Percentiles rank a stretch among this genome's conserved stretches.
These are phyloP conservation scores for Emergomyces pasteurianus DNA, from an alignment of 2,329 filamentous ascomycete genomes.

Conservation along the genomic window DNA sequence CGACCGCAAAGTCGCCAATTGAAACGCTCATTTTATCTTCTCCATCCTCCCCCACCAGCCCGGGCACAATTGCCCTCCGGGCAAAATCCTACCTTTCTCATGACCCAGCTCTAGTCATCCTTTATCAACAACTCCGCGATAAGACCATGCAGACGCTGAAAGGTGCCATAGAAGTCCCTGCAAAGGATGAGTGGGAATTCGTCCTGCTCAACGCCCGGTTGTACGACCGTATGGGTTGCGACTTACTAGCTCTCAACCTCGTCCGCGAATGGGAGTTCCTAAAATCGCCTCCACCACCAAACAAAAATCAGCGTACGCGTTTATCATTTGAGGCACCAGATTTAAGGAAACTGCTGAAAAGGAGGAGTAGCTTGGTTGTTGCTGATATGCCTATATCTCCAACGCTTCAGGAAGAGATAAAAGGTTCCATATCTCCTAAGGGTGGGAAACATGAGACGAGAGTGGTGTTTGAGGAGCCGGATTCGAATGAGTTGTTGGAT, in stretches of 20 bases:
- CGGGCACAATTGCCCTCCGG: conserved; percentile 55
- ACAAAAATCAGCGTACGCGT: conserved; percentile 21
- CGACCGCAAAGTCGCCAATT: conserved; percentile 56
- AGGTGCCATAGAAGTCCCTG: conserved; percentile 70
- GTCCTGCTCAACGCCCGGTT: conserved; percentile 72
- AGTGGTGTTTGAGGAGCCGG: conserved; percentile 84
- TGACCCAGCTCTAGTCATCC: conserved; percentile 74
- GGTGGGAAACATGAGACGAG: conserved; percentile 48
- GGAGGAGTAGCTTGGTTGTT: conserved; percentile 67
- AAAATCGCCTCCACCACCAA: conserved; percentile 24
- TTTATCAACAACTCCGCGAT: conserved; percentile 77
- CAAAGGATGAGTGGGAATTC: conserved; percentile 75
- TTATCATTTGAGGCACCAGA: conserved; percentile 34
- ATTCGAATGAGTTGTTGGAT: conserved; percentile 75
- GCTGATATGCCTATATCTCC: conserved; percentile 50
- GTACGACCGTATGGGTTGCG: conserved; percentile 87
- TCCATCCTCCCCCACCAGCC: conserved; percentile 32
- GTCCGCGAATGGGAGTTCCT: conserved; percentile 44
- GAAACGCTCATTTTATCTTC: conserved; percentile 48
- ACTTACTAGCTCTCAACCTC: conserved; percentile 74
- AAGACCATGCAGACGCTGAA: conserved; percentile 71
- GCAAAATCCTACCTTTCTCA: conserved; percentile 76
- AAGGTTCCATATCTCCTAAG: conserved; percentile 18
- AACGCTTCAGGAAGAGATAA: conserved; percentile 24
- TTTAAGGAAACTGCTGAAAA: conserved; percentile 54